Evolutionary conservation across 2,329 filamentous ascomycete genomes (phyloP), one percentile per base, ranked within the genome.

Genomic region (Acephala macrosclerotiorum): DNA sequence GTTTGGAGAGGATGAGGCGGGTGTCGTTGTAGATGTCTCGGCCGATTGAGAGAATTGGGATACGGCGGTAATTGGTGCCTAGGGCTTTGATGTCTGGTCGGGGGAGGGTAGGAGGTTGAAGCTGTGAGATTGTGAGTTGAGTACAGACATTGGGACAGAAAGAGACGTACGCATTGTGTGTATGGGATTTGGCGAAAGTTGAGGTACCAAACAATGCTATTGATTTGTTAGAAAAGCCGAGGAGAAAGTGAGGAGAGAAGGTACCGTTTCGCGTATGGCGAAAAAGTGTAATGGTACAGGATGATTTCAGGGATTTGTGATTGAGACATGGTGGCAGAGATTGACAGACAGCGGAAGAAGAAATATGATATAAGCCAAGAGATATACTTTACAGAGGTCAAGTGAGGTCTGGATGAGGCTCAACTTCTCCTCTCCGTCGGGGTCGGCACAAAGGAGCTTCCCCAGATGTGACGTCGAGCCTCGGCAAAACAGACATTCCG

Each of bases 11-110:
- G 71, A 93, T 92, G 25, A 92, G 83, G 2, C 88, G 86, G 1
- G 88, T 89, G 80, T 93, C 91, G 66, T 87, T 80, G 79, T 92
- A 93, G 51, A 93, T 79, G 73, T 91, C 86, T 6, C 85, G 81
- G 18, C 89, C 90, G 70, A 92, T 87, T 25, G 87, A 79, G 59
- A 93, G 77, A 59, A 93, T 74, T 1, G 91, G 91, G 64, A 92
- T 92, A 64, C 91, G 89, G 3, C 90, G 85, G 78, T 94, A 90
- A 7, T 81, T 79, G 62, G 92, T 82, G 29, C 88, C 89, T 16
- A 93, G 82, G 1, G 80, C 79, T 20, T 80, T 77, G 16, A 92
- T 74, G 74, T 91, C 89, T 0, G 89, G 89, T 29, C 90, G 87
- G 7, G 91, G 91, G 74, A 92, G 80, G 38, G 85, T 83, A 2